These are phyloP conservation scores for Cercospora sp. DNA, from an alignment of 2,329 filamentous ascomycete species.

Conservation along the genomic window DNA sequence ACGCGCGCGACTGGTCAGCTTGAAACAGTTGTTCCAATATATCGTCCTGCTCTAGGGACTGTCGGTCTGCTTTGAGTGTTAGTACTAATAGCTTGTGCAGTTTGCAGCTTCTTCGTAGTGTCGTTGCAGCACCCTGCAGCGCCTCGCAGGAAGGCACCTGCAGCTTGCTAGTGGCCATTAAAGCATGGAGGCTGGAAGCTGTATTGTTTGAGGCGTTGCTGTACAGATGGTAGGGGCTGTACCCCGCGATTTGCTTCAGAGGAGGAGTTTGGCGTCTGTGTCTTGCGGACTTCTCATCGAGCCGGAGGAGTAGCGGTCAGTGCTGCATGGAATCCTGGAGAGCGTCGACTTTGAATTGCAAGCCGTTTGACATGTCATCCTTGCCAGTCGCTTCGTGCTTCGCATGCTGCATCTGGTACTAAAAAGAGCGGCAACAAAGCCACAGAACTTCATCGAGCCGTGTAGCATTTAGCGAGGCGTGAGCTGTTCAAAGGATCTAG, in stretches of 20 bases:
- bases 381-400: neutral
- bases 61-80: neutral
- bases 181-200: neutral
- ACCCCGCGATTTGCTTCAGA: neutral
- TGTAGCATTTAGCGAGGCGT: neutral
- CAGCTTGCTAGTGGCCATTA: neutral
- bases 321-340: neutral
- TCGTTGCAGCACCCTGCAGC: neutral
- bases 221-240: neutral
- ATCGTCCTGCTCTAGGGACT: neutral
- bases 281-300: neutral
- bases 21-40: too few relatives aligned
- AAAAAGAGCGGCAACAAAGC: neutral
- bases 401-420: neutral
- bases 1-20: too few relatives aligned
- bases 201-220: neutral
- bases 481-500: neutral
- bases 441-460: neutral
- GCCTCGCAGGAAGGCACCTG: neutral
- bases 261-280: neutral
- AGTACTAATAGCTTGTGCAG: neutral
- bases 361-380: neutral
- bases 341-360: neutral
- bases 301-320: neutral
- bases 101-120: neutral